Conservation (phyloP, 352 stramenopile species). For the Phytopythium kandeliae region DNA sequence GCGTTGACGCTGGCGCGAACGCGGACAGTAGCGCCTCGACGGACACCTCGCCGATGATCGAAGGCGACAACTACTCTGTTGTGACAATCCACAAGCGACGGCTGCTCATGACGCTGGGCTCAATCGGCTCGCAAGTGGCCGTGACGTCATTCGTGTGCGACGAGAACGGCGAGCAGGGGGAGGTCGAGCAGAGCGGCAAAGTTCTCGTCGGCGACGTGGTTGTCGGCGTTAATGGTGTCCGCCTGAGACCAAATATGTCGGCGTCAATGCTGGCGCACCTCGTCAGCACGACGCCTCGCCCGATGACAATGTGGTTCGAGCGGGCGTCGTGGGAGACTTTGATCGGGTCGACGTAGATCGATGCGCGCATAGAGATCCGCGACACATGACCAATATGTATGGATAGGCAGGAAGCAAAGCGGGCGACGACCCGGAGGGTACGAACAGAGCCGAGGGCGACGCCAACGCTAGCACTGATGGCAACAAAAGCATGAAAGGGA, state of each 20-base stretch:
- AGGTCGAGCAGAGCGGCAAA: constrained; percentile 67
- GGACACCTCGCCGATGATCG: constrained; percentile 2
- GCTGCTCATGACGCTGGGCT: constrained; percentile 52
- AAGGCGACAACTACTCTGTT: constrained; percentile 20
- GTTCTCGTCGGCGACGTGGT: constrained; percentile 63
- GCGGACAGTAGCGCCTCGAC: not conserved
- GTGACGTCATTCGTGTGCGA: constrained; percentile 58
- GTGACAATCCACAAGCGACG: constrained; percentile 32
- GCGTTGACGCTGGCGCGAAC: not conserved
- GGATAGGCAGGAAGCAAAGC: too few species aligned
- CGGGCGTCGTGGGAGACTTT: constrained; percentile 58
- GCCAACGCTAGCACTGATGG: too few species aligned
- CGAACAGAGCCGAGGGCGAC: too few species aligned
- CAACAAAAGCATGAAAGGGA: not conserved
- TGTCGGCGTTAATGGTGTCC: constrained; percentile 38
- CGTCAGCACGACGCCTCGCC: constrained; percentile 29
- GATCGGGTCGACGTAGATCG: constrained; percentile 23
- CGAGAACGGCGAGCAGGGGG: constrained; percentile 35
- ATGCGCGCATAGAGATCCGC: too few species aligned
- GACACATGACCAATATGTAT: too few species aligned
- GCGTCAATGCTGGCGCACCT: constrained; percentile 40
- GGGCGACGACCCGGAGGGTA: too few species aligned
- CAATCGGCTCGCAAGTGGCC: constrained; percentile 39
- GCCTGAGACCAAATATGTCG: constrained; percentile 20
- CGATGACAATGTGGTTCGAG: constrained; percentile 54